Percentiles rank a stretch among this genome's conserved stretches.
Conservation (phyloP, 768 basidiomycete species). For the Tricholoma hemisulphureum region DNA sequence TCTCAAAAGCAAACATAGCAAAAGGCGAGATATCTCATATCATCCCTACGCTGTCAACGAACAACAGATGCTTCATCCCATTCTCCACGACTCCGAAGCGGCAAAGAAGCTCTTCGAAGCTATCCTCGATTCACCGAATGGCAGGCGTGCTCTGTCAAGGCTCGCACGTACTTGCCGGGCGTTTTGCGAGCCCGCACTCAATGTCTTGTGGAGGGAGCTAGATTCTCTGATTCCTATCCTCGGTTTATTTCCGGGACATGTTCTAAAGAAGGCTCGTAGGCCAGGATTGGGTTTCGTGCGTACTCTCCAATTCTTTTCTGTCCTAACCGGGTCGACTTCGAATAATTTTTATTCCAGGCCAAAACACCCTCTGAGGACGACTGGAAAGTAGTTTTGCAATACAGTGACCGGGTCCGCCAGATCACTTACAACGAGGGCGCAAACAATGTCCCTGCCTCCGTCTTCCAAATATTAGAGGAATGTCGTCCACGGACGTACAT, state of each 20-base stretch:
- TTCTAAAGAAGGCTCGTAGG: slow-evolving; percentile 68
- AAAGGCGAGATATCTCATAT: slow-evolving; percentile 31
- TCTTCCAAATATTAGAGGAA: slow-evolving; percentile 68
- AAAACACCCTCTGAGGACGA: slow-evolving; percentile 64
- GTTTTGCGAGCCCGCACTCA: slow-evolving; percentile 69
- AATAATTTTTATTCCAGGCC: slow-evolving; percentile 36
- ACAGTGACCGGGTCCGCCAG: slow-evolving; percentile 66
- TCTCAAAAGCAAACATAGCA: slow-evolving; percentile 21
- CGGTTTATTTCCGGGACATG: slow-evolving; percentile 63
- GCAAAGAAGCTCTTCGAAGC: slow-evolving; percentile 48
- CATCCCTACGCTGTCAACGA: slow-evolving; percentile 45
- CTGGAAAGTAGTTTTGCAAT: slow-evolving; percentile 65
- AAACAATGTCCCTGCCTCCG: slow-evolving; percentile 59
- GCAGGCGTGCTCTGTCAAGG: slow-evolving; percentile 65
- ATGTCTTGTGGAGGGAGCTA: slow-evolving; percentile 74
- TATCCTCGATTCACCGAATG: slow-evolving; percentile 55
- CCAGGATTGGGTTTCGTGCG: slow-evolving; percentile 78
- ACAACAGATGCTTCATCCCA: slow-evolving; percentile 47
- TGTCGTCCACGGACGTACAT: slow-evolving; percentile 61
- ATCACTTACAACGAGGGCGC: slow-evolving; percentile 68
- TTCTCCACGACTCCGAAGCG: slow-evolving; percentile 64
- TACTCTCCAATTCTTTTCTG: slow-evolving; percentile 6
- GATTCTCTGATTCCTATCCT: slow-evolving; percentile 73
- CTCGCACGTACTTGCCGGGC: slow-evolving; percentile 74
- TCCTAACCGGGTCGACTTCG: not conserved